Conservation (phyloP, 768 basidiomycete genomes). For the Rhizopogon salebrosus region DNA sequence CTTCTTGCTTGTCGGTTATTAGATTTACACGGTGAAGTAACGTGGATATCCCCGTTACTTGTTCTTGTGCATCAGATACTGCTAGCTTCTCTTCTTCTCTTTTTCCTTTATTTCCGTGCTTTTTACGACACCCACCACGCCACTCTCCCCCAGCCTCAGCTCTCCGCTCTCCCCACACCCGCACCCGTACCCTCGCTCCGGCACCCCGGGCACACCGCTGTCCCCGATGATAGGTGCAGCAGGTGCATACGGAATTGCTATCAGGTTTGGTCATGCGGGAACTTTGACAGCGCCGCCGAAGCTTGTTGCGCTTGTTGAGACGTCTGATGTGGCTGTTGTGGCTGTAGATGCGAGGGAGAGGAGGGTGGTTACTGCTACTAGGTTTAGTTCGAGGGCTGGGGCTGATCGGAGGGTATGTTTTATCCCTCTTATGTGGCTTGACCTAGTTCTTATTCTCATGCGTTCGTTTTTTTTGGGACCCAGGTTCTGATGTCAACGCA, state of each 20-base stretch:
- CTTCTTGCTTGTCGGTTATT: background rate
- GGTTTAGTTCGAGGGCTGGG: conserved; percentile 79
- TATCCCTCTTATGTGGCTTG: conserved; percentile 1
- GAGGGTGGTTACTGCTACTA: conserved; percentile 80
- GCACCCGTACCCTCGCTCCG: no score
- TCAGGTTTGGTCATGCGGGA: conserved; percentile 64
- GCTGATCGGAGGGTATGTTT: conserved; percentile 73
- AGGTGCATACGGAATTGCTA: conserved; percentile 31
- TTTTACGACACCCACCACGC: conserved; percentile 32
- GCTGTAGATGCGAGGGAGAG: conserved; percentile 82
- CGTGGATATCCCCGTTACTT: background rate
- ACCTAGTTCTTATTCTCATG: background rate
- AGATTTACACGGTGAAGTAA: background rate
- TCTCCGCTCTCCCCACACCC: no score
- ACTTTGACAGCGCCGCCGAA: conserved; percentile 81
- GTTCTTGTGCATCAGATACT: no score
- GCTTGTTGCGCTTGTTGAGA: conserved; percentile 77
- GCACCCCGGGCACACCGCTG: conserved; percentile 31
- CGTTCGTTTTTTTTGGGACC: conserved; percentile 19
- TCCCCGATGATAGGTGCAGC: conserved; percentile 22
- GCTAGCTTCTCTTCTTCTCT: background rate
- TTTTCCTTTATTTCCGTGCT: background rate
- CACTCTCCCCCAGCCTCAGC: conserved; percentile 24
- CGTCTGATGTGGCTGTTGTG: conserved; percentile 85
- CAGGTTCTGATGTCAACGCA: conserved; percentile 86